These are phyloP conservation scores for Candida suzukii DNA, from an alignment of 805 yeast genomes.

Conservation along the genomic window DNA sequence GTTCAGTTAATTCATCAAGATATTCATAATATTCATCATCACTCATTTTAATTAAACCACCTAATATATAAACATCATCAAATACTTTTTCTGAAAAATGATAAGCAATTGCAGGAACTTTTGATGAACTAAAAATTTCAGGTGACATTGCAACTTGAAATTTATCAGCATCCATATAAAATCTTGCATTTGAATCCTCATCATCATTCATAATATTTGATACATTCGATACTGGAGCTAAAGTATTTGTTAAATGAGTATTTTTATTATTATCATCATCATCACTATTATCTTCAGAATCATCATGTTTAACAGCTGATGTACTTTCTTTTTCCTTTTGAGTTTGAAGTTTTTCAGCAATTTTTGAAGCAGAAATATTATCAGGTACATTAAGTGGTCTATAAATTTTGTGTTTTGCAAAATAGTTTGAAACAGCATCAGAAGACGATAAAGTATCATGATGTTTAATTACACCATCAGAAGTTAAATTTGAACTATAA, in stretches of 20 bases:
- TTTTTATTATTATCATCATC: background rate
- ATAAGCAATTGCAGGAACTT: constrained; percentile 35
- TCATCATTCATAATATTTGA: background rate
- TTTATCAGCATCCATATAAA: constrained; percentile 4
- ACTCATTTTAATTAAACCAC: constrained; percentile 32
- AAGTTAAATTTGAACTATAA: background rate
- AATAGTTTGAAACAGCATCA: constrained; percentile 12
- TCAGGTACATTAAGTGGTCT: constrained; percentile 4
- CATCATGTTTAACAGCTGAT: background rate
- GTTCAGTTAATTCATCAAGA: constrained; percentile 20
- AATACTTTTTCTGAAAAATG: constrained; percentile 35
- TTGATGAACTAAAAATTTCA: constrained; percentile 28
- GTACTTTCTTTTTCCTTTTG: background rate
- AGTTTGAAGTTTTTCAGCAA: background rate
- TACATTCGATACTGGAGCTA: background rate
- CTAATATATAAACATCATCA: constrained; percentile 32
- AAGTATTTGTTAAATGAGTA: too few species aligned
- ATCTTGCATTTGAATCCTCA: constrained; percentile 11
- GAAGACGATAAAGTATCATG: constrained; percentile 2
- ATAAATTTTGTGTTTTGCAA: constrained; percentile 12
- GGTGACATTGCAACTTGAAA: constrained; percentile 22
- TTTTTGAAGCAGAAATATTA: too few species aligned
- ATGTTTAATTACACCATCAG: background rate
- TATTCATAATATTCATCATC: constrained; percentile 17
- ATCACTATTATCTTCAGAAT: background rate